These are phyloP conservation scores for Metarhizium anisopliae DNA, from an alignment of 2,329 filamentous ascomycete genomes.

Conservation along the genomic window DNA sequence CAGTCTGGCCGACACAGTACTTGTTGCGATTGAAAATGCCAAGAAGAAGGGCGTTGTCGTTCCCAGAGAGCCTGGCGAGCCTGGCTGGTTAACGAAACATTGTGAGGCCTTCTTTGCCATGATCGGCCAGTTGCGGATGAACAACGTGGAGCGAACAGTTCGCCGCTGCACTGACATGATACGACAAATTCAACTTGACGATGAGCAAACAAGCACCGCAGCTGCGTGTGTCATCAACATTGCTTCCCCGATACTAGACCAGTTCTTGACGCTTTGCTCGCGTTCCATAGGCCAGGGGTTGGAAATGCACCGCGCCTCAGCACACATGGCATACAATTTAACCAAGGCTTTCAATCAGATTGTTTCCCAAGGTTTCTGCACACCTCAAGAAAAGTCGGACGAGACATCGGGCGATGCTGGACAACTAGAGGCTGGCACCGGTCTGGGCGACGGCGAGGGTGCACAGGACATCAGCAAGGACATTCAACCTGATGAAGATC, in stretches of 20 bases:
- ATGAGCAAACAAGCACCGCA: conserved; percentile 17
- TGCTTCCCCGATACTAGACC: conserved; percentile 58
- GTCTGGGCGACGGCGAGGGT: conserved; percentile 88
- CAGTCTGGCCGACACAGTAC: conserved; percentile 61
- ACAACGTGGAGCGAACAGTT: conserved; percentile 40
- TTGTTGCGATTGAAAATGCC: conserved; percentile 71
- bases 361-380: conserved; percentile 81
- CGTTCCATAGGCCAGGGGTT: conserved; percentile 50
- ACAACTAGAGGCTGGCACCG: conserved; percentile 83
- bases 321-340: conserved; percentile 67
- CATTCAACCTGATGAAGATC: conserved; percentile 84
- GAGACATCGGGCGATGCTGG: conserved; percentile 61
- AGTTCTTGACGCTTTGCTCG: conserved; percentile 58
- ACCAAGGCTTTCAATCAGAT: conserved; percentile 71
- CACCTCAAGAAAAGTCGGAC: conserved; percentile 71
- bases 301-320: conserved; percentile 59
- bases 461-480: conserved; percentile 98
- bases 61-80: conserved; percentile 23
- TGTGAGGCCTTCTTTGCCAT: conserved; percentile 43
- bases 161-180: conserved; percentile 27
- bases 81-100: conserved; percentile 29
- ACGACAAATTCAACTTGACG: conserved; percentile 21
- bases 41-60: conserved; percentile 42
- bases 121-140: conserved; percentile 50
- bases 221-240: conserved; percentile 23